Evolutionary conservation across 352 stramenopile genomes (phyloP), one percentile per base, ranked within the genome.

Genomic region (Phytopythium kandeliae): DNA sequence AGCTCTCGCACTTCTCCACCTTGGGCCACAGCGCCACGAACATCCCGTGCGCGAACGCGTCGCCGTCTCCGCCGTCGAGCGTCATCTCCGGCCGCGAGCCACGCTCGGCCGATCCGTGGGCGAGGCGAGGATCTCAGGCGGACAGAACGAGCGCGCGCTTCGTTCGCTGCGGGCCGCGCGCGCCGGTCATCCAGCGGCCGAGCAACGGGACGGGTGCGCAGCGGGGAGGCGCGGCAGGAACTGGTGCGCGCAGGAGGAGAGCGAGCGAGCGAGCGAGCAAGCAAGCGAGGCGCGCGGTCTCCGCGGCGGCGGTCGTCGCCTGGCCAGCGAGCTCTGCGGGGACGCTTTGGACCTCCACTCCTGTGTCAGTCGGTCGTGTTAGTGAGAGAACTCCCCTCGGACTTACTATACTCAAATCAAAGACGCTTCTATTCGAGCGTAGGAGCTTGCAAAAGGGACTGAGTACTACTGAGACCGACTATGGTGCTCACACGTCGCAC

Each of bases 21-120:
- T 93, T 93, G 19, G 82, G 82, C 82, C 82, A 93, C 40, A 93
- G 62, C 48, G 78, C 58, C 54, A 82, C 77, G 54, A 89, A 89
- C 82, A 91, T 86, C 21, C 82, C 82, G 34, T 21, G 12, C 47
- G 47, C 47, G 19, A 53, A 37, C 47, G 30, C 30, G 28, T 36
- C 26, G 16, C 30, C 41, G 25, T 37, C 45, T 9, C 33, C 30
- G 26, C 6, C 19, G 25, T 51, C 45, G 9, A 19, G 28, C 30
- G 22, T 31, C 45, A 30, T 40, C 45, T 22, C 35, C 6, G n/a
- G n/a, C n/a, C n/a, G n/a, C n/a, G n/a, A n/a, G n/a, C n/a, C n/a
- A n/a, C n/a, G n/a, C n/a, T n/a, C n/a, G n/a, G n/a, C n/a, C n/a
- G n/a, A n/a, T n/a, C n/a, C n/a, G n/a, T n/a, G n/a, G n/a, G n/a